Conservation (phyloP, 208 protist genomes). For the Herpetomonas tarakana region DNA sequence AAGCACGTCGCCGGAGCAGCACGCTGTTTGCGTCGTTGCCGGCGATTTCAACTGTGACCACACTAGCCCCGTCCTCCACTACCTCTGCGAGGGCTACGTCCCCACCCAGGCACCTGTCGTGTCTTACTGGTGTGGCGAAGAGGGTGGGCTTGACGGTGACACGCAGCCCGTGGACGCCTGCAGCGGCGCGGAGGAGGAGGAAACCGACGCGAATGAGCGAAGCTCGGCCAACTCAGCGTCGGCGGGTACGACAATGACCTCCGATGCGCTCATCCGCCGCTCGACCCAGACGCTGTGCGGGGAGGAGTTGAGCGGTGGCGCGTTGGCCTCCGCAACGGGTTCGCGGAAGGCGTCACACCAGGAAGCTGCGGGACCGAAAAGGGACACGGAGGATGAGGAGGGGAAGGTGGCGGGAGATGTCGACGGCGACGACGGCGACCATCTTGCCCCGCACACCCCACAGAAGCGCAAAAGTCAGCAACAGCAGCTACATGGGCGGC, state of each 20-base stretch:
- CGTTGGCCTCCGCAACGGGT: not conserved
- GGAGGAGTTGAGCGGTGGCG: not conserved
- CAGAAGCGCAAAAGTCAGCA: not conserved
- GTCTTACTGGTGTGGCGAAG: slow-evolving; percentile 31
- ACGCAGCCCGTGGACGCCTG: not conserved
- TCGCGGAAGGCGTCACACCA: not conserved
- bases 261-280: not conserved
- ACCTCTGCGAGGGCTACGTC: slow-evolving; percentile 32
- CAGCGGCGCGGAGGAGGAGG: not conserved
- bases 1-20: too few species aligned
- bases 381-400: not conserved
- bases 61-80: slow-evolving; percentile 39
- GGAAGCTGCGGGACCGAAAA: too few species aligned
- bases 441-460: not conserved
- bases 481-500: too few species aligned
- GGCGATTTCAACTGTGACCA: slow-evolving; percentile 87
- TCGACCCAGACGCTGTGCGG: not conserved
- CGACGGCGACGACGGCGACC: not conserved
- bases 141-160: not conserved
- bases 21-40: slow-evolving; percentile 53
- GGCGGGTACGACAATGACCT: not conserved
- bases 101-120: slow-evolving; percentile 38
- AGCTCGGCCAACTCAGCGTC: slow-evolving; percentile 2
- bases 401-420: too few species aligned
- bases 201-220: not conserved